phyloP scores from a whole-genome alignment of 129 eudicot genomes.

The Pulicaria dysenterica region DNA sequence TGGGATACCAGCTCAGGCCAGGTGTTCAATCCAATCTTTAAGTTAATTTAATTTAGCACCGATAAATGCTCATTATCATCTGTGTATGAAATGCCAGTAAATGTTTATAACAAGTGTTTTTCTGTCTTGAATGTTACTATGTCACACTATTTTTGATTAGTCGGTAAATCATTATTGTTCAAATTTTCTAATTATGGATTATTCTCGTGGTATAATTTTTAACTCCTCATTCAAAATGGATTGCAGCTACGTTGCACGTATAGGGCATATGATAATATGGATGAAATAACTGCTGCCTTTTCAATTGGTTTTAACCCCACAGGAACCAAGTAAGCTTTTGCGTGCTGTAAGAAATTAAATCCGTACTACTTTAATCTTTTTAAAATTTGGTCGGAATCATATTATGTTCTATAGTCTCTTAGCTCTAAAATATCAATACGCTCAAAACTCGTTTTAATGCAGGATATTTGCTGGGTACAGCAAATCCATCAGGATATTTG shows the following conservation, averaged over 20 bases:
- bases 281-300: constrained; percentile 95
- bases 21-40: constrained; percentile 43
- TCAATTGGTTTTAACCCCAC: constrained; percentile 82
- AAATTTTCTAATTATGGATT: background rate
- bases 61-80: background rate
- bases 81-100: background rate
- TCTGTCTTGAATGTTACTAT: background rate
- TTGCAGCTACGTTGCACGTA: constrained; percentile 95
- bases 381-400: constrained; percentile 14
- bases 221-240: constrained; percentile 15
- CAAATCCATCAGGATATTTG: constrained; percentile 79
- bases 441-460: constrained; percentile 29
- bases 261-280: constrained; percentile 97
- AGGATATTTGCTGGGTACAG: constrained; percentile 97
- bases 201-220: background rate
- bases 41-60: background rate
- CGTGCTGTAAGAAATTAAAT: background rate
- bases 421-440: background rate
- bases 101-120: background rate
- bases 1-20: constrained; percentile 92
- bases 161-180: background rate
- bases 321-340: constrained; percentile 69
- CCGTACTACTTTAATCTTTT: background rate
- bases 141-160: background rate
- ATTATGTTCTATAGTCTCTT: constrained; percentile 4